Base-by-base conservation (phyloP, 164 flowering plant species). In the Paratinospora sagittata region DNA sequence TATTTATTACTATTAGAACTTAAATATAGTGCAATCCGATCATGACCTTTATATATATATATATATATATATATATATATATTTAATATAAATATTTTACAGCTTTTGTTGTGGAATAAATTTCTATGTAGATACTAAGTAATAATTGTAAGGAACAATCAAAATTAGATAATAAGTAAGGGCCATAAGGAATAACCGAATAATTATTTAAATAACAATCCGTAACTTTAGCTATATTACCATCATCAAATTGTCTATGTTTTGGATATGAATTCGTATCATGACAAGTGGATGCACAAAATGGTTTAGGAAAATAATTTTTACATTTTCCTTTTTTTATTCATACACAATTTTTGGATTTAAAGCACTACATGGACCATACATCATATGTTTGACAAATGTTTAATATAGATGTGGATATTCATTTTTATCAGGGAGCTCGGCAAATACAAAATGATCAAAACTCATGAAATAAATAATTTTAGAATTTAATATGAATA, bases 101-200 rank as follows among this genome's bases (percentile, higher is more conserved):
- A n/a, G n/a, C n/a, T n/a, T n/a, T n/a, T n/a, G n/a, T n/a, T n/a
- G 2, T 43, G 19, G 69, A 67, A 26, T 52, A 67, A 8, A 67
- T 43, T 45, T 67, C 58, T 2, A 67, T 52, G 39, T 67, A 45
- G 30, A 23, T 67, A 52, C n/a, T n/a, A n/a, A n/a, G n/a, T n/a
- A n/a, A n/a, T n/a, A n/a, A n/a, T n/a, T n/a, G n/a, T n/a, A n/a
- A n/a, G n/a, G n/a, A n/a, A n/a, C 57, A 67, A 24, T 67, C 26
- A 43, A 41, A 67, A 6, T 67, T 67, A 1, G 24, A 33, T 8
- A 77, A 36, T 5, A 81, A 30, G 6, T 67, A 72, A 8, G 70
- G 68, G 47, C 76, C 76, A 49, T 78, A 76, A 0, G 84, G 80
- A 2, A 81, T 27, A 21, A 81, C 72, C 76, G 74, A 74, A 0